A percentile compares a stretch with the other conserved stretches of the same genome.
phyloP scores from a whole-genome alignment of 495 filamentous ascomycete species.

The Recurvomyces mirabilis region DNA sequence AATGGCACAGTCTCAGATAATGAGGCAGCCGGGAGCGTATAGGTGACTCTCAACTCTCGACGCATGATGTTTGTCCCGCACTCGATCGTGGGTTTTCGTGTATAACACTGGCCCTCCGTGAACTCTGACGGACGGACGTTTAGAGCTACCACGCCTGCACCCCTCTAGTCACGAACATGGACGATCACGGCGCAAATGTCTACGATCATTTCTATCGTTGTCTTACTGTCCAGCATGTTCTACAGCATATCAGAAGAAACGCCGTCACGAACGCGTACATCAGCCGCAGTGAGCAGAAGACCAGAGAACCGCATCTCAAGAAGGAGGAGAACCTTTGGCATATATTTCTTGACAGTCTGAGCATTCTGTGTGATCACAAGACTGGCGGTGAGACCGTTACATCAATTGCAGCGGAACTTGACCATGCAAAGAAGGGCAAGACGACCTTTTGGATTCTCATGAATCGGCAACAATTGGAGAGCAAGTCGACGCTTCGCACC shows the following conservation, averaged over 20 bases:
- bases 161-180: too few relatives aligned
- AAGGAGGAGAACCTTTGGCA: not conserved
- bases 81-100: too few relatives aligned
- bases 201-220: not conserved
- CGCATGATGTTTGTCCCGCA: too few relatives aligned
- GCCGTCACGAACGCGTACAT: not conserved
- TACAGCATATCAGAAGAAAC: not conserved
- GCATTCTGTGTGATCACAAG: constrained; percentile 2
- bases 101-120: too few relatives aligned
- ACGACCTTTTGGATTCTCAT: not conserved
- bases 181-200: too few relatives aligned
- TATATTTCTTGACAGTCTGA: constrained; percentile 5
- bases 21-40: too few relatives aligned
- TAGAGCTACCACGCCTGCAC: too few relatives aligned
- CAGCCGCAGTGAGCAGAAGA: not conserved
- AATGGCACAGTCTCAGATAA: too few relatives aligned
- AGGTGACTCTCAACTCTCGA: too few relatives aligned
- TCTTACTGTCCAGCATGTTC: not conserved
- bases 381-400: constrained; percentile 2
- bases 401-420: not conserved
- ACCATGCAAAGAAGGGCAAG: not conserved
- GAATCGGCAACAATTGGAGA: not conserved
- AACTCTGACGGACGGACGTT: too few relatives aligned
- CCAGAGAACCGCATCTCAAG: not conserved
- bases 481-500: not conserved